Evolutionary conservation across 2,329 filamentous ascomycete species (phyloP).

Genomic region (Zymoseptoria tritici): DNA sequence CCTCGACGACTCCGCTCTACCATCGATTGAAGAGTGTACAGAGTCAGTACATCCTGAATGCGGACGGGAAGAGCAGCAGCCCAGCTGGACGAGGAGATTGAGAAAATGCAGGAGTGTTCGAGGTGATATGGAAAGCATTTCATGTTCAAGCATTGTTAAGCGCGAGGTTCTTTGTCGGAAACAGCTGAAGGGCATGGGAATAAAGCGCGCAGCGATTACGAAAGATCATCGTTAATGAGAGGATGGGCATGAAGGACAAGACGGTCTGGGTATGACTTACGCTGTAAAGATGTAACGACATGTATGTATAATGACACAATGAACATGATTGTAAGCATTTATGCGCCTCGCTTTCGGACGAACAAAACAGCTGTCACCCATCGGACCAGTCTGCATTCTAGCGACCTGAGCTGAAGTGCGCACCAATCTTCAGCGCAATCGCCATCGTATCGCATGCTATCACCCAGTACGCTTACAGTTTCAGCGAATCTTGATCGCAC

Average conservation of each 20-base stretch:
- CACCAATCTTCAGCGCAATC: too few relatives aligned
- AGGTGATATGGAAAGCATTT: neutral
- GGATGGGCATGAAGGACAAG: too few relatives aligned
- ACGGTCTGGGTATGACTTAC: neutral
- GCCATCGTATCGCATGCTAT: too few relatives aligned
- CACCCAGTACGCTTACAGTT: too few relatives aligned
- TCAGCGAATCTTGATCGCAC: too few relatives aligned
- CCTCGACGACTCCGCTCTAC: conserved; percentile 6
- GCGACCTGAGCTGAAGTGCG: too few relatives aligned
- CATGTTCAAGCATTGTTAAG: neutral
- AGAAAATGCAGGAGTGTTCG: neutral
- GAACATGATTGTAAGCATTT: neutral
- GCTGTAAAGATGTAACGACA: neutral
- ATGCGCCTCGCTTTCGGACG: neutral
- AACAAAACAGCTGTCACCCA: too few relatives aligned
- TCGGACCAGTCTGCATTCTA: too few relatives aligned
- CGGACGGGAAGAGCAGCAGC: conserved; percentile 19
- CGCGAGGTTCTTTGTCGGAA: neutral
- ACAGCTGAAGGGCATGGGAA: neutral
- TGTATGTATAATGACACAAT: neutral
- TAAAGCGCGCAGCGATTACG: neutral
- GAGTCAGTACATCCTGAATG: conserved; percentile 14
- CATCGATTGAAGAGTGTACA: conserved; percentile 16
- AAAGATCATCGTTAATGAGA: neutral
- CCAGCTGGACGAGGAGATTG: conserved; percentile 4